Evolutionary conservation across 805 yeast species (phyloP).

Genomic region (Spathaspora boniae): DNA sequence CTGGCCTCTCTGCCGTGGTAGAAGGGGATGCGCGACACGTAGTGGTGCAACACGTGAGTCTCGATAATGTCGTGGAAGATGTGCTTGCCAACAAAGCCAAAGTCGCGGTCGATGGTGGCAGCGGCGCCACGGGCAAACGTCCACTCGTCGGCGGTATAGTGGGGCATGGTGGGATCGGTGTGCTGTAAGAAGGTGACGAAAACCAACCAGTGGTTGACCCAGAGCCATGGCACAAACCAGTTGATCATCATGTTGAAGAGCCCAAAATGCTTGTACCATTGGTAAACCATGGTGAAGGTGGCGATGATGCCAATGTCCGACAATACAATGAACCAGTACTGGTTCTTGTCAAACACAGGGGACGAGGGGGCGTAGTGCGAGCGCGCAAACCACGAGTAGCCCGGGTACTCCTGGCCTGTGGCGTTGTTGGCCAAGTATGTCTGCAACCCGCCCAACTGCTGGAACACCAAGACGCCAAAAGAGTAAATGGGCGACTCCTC

Average conservation of each 20-base stretch:
- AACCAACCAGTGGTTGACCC: slow-evolving; percentile 65
- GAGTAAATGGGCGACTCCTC: slow-evolving; percentile 56
- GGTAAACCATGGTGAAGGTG: slow-evolving; percentile 44
- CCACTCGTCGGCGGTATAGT: slow-evolving; percentile 55
- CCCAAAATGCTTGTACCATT: slow-evolving; percentile 49
- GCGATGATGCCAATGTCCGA: slow-evolving; percentile 54
- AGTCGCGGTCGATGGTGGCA: slow-evolving; percentile 60
- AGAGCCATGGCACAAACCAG: slow-evolving; percentile 58
- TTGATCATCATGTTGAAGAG: slow-evolving; percentile 47
- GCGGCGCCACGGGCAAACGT: slow-evolving; percentile 67
- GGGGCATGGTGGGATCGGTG: slow-evolving; percentile 58
- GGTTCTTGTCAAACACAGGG: slow-evolving; percentile 51
- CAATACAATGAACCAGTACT: slow-evolving; percentile 52
- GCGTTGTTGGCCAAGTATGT: slow-evolving; percentile 49
- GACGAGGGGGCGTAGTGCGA: slow-evolving; percentile 56
- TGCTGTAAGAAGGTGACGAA: slow-evolving; percentile 62
- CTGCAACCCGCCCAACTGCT: slow-evolving; percentile 57
- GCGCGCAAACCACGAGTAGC: slow-evolving; percentile 37
- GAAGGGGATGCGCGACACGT: slow-evolving; percentile 53
- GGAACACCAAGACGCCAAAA: slow-evolving; percentile 41
- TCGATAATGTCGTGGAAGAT: slow-evolving; percentile 58
- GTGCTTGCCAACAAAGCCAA: slow-evolving; percentile 55
- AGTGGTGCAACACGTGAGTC: slow-evolving; percentile 57
- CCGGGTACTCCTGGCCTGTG: slow-evolving; percentile 49
- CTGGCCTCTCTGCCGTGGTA: slow-evolving; percentile 54